These are phyloP conservation scores for Yamadazyma sp. DNA, from an alignment of 1,139 yeast species.

Conservation along the genomic window DNA sequence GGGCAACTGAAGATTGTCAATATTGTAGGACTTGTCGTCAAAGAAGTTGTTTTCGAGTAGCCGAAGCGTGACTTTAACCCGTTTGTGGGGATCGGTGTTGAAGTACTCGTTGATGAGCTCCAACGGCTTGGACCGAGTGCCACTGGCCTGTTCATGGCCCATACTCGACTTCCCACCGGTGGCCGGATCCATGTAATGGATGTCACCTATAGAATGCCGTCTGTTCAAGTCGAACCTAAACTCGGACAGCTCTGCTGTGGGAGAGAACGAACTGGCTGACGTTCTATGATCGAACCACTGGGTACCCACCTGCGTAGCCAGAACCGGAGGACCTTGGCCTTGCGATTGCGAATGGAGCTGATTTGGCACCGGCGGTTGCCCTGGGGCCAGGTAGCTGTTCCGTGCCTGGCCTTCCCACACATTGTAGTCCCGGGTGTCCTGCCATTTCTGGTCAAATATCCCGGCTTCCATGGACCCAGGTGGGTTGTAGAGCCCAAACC, in stretches of 20 bases:
- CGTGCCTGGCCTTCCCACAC: no score
- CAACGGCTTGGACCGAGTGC: slow-evolving; percentile 10
- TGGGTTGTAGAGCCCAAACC: no score
- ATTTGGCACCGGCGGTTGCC: no score
- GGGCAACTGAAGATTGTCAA: slow-evolving; percentile 38
- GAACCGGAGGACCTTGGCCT: background rate
- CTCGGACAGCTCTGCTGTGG: slow-evolving; percentile 4
- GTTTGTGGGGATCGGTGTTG: slow-evolving; percentile 38
- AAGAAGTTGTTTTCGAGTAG: slow-evolving; percentile 26
- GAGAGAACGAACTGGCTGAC: slow-evolving; percentile 6
- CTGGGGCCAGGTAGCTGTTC: no score
- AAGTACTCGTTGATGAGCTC: slow-evolving; percentile 37
- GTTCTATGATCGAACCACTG: slow-evolving; percentile 5
- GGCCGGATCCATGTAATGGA: background rate
- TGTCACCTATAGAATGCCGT: slow-evolving; percentile 12
- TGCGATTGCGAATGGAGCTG: background rate
- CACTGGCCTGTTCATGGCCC: no score
- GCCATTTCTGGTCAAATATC: no score
- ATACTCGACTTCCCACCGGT: no score
- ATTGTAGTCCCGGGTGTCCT: no score
- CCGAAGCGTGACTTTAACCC: slow-evolving; percentile 37
- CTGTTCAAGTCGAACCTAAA: slow-evolving; percentile 9
- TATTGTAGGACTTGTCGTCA: slow-evolving; percentile 25
- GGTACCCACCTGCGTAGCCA: background rate
- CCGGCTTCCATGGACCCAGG: no score